Conservation (phyloP, 73 alveolate genomes). For the Paramecium primaurelia region DNA sequence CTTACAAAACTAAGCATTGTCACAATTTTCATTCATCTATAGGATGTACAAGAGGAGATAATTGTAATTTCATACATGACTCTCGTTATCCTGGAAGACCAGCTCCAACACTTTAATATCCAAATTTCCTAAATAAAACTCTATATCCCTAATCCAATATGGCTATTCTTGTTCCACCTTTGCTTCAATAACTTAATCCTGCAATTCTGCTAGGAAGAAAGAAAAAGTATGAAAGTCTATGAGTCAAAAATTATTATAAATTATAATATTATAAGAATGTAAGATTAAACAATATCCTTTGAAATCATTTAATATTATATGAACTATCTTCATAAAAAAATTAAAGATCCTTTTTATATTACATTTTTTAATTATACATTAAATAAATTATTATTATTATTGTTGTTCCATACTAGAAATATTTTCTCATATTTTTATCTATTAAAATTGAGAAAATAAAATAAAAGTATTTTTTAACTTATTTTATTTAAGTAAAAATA, state of each 20-base stretch:
- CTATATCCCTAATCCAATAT: neutral
- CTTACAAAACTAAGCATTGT: slow-evolving; percentile 64
- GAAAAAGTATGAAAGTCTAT: neutral
- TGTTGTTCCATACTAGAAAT: neutral
- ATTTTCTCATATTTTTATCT: neutral
- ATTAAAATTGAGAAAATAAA: neutral
- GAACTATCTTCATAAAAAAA: too few species aligned
- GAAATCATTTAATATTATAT: neutral
- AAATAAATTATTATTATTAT: too few species aligned
- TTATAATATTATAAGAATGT: neutral
- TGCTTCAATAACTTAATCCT: neutral
- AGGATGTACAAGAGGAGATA: slow-evolving; percentile 91
- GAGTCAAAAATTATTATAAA: neutral
- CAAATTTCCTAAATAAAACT: neutral
- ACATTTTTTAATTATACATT: too few species aligned
- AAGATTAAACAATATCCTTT: neutral
- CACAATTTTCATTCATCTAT: slow-evolving; percentile 88
- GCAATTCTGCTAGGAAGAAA: neutral
- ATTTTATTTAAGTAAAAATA: too few species aligned
- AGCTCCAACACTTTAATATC: neutral
- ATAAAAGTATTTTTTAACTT: too few species aligned
- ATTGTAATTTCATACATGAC: slow-evolving; percentile 91
- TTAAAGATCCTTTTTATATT: too few species aligned
- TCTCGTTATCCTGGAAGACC: slow-evolving; percentile 75
- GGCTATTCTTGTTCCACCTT: neutral